These are phyloP conservation scores for Gilbertella persicaria DNA, from an alignment of 371 early-diverging fungal species.

Conservation along the genomic window DNA sequence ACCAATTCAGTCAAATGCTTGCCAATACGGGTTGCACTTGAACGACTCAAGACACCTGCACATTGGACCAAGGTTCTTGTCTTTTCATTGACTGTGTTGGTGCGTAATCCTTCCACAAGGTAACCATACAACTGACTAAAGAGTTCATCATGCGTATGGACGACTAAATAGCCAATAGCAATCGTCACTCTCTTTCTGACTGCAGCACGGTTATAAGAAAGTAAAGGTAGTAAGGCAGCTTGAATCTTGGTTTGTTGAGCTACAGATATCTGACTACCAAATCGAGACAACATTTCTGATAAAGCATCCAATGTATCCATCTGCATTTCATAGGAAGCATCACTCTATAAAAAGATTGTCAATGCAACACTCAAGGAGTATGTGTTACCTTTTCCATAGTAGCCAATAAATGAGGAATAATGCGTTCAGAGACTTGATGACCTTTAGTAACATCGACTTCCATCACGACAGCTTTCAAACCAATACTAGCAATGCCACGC, in stretches of 20 bases:
- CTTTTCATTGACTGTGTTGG: constrained; percentile 59
- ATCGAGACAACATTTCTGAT: constrained; percentile 77
- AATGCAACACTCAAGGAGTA: neutral
- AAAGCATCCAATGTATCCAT: constrained; percentile 86
- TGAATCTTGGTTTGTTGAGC: constrained; percentile 64
- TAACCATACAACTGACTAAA: constrained; percentile 63
- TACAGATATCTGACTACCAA: constrained; percentile 63
- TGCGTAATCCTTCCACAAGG: constrained; percentile 37
- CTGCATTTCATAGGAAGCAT: constrained; percentile 70
- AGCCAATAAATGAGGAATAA: constrained; percentile 65
- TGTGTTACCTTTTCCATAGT: constrained; percentile 59
- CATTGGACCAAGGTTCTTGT: constrained; percentile 74
- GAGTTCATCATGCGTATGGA: constrained; percentile 68
- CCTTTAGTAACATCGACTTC: constrained; percentile 58
- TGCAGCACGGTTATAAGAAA: constrained; percentile 76
- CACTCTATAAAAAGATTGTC: constrained; percentile 19
- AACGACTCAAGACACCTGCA: constrained; percentile 76
- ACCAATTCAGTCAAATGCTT: constrained; percentile 69
- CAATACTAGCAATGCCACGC: constrained; percentile 82
- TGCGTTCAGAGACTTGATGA: constrained; percentile 53
- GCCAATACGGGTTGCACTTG: constrained; percentile 69
- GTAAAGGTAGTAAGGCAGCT: constrained; percentile 63
- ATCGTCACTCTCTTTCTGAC: constrained; percentile 82
- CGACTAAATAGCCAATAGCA: constrained; percentile 76
- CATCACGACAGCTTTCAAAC: constrained; percentile 76